phyloP scores from a whole-genome alignment of 305 asterid genomes.

The Rubia peregrina region DNA sequence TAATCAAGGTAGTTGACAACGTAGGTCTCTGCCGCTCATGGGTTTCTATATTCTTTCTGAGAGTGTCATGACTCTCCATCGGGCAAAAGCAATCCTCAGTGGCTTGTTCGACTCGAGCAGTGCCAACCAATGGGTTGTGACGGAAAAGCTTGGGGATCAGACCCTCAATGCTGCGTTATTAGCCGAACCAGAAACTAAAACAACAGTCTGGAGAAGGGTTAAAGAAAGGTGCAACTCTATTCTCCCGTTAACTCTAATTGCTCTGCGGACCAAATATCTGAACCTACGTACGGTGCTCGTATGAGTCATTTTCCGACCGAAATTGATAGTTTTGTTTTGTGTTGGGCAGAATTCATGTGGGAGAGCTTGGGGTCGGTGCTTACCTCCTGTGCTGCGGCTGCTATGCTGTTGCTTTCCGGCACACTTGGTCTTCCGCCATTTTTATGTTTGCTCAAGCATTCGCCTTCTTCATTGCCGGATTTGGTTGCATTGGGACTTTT shows the following conservation, averaged over 20 bases:
- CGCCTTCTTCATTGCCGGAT: conserved; percentile 64
- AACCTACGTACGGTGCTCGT: no score
- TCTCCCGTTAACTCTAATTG: no score
- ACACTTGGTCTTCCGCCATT: conserved; percentile 36
- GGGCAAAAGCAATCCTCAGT: conserved; percentile 66
- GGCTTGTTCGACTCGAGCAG: conserved; percentile 74
- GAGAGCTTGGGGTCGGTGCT: conserved; percentile 39
- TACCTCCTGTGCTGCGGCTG: conserved; percentile 77
- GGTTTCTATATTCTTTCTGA: conserved; percentile 80
- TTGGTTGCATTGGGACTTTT: conserved; percentile 61
- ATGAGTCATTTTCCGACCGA: no score
- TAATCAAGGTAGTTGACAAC: no score
- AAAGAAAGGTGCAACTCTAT: conserved; percentile 44
- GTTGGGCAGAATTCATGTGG: conserved; percentile 30
- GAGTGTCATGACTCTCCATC: conserved; percentile 81
- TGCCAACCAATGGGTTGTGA: conserved; percentile 86
- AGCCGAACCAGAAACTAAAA: conserved; percentile 32
- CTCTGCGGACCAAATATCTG: no score
- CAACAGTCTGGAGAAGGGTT: conserved; percentile 38
- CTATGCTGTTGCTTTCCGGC: conserved; percentile 58
- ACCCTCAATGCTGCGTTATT: conserved; percentile 41
- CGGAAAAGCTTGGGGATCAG: conserved; percentile 71
- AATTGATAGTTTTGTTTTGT: not conserved
- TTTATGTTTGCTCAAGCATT: conserved; percentile 57
- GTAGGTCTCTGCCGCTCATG: conserved; percentile 66